phyloP scores from a whole-genome alignment of 2,329 filamentous ascomycete species.

The Trichoderma breve region DNA sequence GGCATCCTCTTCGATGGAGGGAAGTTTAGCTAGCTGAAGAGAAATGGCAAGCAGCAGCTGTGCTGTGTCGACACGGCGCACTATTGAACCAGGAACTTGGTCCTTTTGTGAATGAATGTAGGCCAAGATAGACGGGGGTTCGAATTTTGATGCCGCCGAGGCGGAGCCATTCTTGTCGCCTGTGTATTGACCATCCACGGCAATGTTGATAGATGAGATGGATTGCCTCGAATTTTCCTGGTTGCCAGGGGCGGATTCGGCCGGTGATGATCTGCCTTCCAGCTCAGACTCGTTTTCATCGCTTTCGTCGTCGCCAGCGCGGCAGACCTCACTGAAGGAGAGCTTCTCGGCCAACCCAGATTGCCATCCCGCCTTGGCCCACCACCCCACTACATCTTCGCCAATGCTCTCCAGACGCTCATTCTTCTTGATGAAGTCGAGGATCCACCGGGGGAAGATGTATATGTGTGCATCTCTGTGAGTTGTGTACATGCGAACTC shows the following conservation, averaged over 20 bases:
- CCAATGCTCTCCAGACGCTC: slow-evolving; percentile 82
- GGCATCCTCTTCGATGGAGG: slow-evolving; percentile 62
- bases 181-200: neutral
- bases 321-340: slow-evolving; percentile 61
- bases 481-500: slow-evolving; percentile 75
- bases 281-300: slow-evolving; percentile 38
- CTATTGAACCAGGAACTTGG: slow-evolving; percentile 55
- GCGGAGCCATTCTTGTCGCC: slow-evolving; percentile 6
- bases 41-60: slow-evolving; percentile 78
- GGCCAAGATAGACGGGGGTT: slow-evolving; percentile 71
- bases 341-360: slow-evolving; percentile 75
- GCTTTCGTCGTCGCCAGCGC: slow-evolving; percentile 36
- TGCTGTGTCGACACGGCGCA: slow-evolving; percentile 85
- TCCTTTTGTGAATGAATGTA: slow-evolving; percentile 69
- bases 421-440: slow-evolving; percentile 78
- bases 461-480: slow-evolving; percentile 94
- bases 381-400: slow-evolving; percentile 91
- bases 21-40: slow-evolving; percentile 81
- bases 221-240: slow-evolving; percentile 12
- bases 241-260: slow-evolving; percentile 26
- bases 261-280: slow-evolving; percentile 31
- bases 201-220: neutral
- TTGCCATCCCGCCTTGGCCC: slow-evolving; percentile 94
- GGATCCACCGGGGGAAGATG: slow-evolving; percentile 86
- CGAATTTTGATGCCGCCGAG: slow-evolving; percentile 21